These are phyloP conservation scores for Pichia membranifaciens DNA, from an alignment of 805 yeast species.

Conservation along the genomic window DNA sequence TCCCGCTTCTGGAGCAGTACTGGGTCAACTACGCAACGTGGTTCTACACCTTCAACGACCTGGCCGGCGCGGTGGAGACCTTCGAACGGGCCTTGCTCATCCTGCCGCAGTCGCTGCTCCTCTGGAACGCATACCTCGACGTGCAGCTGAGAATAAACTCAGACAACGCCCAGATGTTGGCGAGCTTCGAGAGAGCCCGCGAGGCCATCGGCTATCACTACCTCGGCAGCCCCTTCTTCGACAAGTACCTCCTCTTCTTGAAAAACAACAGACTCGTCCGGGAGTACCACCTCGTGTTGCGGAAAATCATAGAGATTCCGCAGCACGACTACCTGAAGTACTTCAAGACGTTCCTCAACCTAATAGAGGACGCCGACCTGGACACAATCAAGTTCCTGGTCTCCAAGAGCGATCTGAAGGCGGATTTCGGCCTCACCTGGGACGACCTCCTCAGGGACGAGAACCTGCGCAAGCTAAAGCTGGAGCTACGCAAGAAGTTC, in stretches of 20 bases:
- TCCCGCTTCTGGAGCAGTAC: conserved; percentile 46
- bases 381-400: conserved; percentile 24
- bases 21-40: conserved; percentile 53
- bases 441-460: conserved; percentile 20
- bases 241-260: conserved; percentile 41
- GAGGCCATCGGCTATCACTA: conserved; percentile 46
- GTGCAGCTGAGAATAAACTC: conserved; percentile 32
- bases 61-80: conserved; percentile 32
- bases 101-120: conserved; percentile 39
- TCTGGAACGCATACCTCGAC: conserved; percentile 47
- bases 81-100: conserved; percentile 35
- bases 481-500: conserved; percentile 40
- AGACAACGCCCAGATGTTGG: conserved; percentile 29
- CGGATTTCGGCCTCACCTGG: conserved; percentile 19
- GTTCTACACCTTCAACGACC: conserved; percentile 41
- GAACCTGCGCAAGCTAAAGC: conserved; percentile 22
- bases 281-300: conserved; percentile 37
- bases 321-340: conserved; percentile 46
- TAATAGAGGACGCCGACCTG: conserved; percentile 32
- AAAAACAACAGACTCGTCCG: conserved; percentile 21
- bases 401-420: conserved; percentile 20
- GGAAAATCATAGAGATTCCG: conserved; percentile 51
- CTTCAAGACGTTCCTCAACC: conserved; percentile 34
- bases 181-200: conserved; percentile 43
- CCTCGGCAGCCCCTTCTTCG: conserved; percentile 46